Base-by-base conservation (phyloP, 2,329 filamentous ascomycete species). In the Hypoxylon sp. region DNA sequence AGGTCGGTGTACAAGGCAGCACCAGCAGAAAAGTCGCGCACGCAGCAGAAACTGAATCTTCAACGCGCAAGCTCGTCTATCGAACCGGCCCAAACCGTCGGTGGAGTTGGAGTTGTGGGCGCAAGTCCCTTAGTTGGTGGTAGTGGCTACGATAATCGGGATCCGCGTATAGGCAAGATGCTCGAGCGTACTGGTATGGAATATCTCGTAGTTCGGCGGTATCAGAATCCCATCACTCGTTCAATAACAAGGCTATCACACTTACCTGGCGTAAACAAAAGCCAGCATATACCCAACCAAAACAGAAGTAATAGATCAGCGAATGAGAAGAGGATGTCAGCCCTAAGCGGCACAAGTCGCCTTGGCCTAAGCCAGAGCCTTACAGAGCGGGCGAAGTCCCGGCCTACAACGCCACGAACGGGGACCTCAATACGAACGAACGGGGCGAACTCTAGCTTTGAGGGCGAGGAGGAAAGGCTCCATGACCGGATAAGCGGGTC, bases 31-130 rank as follows among this genome's bases (percentile, higher is more conserved):
- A 85, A 87, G 71, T 92, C 90, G 59, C 86, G 91, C 13, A 92
- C 90, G 0, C 91, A 93, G 79, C 91, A 93, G 77, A 94, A 94
- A 74, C 83, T 94, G 13, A 91, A 92, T 80, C 84, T 94, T 1
- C 91, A 93, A 75, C 87, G 91, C 39, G 91, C 90, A 31, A 92
- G 90, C 75, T 92, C 91, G 3, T 88, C 87, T 71, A 90, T 93
- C 52, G 91, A 93, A 72, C 88, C 89, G 0, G 81, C 86, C 31
- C 87, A 90, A 80, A 67, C 82, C 76, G 55, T 74, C 9, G 75
- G 74, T 14, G 81, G 77, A 1, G 78, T 76, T 22, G 82, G 83
- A 4, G 80, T 81, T 1, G 79, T 81, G 6, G 82, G 82, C 11
- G 79, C 81, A 3, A 84, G 81, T 29, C 83, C 85, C 0, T 75